Conservation (phyloP, 2,329 filamentous ascomycete species). For the Ascocoryne sarcoides region DNA sequence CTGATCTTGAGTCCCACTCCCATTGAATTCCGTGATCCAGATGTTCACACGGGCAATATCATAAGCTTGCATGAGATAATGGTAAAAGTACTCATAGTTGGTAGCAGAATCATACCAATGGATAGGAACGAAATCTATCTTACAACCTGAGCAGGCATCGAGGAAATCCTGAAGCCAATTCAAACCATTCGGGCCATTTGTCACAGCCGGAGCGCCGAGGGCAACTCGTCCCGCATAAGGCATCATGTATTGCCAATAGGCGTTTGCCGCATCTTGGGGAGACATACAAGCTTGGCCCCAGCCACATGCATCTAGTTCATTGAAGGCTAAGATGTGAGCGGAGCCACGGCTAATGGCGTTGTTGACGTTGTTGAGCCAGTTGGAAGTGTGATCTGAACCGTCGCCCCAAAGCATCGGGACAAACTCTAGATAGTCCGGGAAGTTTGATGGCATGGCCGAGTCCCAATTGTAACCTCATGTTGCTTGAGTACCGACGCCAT, state of each 20-base stretch:
- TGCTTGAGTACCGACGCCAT: slow-evolving; percentile 5
- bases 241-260: slow-evolving; percentile 34
- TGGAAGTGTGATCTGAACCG: slow-evolving; percentile 32
- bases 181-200: slow-evolving; percentile 32
- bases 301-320: slow-evolving; percentile 9
- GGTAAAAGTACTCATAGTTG: slow-evolving; percentile 33
- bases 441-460: slow-evolving; percentile 34
- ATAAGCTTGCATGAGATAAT: slow-evolving; percentile 31
- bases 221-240: slow-evolving; percentile 33
- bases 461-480: slow-evolving; percentile 62
- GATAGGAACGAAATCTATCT: slow-evolving; percentile 34
- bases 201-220: slow-evolving; percentile 36
- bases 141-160: slow-evolving; percentile 30
- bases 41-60: slow-evolving; percentile 6
- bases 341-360: slow-evolving; percentile 43
- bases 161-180: slow-evolving; percentile 35
- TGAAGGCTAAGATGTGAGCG: slow-evolving; percentile 51
- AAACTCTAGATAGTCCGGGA: slow-evolving; percentile 41
- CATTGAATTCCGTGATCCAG: slow-evolving; percentile 28
- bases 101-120: slow-evolving; percentile 31
- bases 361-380: slow-evolving; percentile 35
- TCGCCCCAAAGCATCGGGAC: slow-evolving; percentile 59
- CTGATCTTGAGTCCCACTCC: slow-evolving; percentile 24
- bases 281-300: slow-evolving; percentile 9
- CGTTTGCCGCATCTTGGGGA: slow-evolving; percentile 38